Evolutionary conservation across 1,139 yeast genomes (phyloP).

Genomic region (Magnusiomyces sp.): DNA sequence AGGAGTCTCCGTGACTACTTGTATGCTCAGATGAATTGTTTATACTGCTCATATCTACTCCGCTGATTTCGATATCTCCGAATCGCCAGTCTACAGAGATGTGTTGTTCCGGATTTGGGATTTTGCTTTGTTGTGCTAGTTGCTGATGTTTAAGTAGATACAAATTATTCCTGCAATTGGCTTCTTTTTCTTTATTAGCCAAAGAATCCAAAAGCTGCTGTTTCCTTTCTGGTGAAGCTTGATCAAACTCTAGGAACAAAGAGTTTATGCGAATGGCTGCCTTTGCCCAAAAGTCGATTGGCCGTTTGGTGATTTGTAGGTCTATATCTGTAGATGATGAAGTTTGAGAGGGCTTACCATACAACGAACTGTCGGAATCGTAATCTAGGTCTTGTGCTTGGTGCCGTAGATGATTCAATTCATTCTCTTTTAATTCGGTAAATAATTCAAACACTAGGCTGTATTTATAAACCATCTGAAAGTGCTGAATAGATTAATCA

Average conservation of each 20-base stretch:
- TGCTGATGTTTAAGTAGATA: neutral
- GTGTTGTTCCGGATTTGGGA: constrained; percentile 6
- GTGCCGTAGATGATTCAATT: constrained; percentile 4
- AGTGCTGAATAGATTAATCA: too few relatives aligned
- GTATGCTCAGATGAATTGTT: neutral
- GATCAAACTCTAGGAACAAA: neutral
- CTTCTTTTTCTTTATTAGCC: neutral
- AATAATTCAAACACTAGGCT: constrained; percentile 9
- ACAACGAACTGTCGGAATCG: neutral
- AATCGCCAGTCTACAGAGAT: constrained; percentile 22
- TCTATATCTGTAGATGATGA: neutral
- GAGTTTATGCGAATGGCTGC: neutral
- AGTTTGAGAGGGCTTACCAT: neutral
- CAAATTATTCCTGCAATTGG: neutral
- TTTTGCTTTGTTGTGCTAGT: neutral
- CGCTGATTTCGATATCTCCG: constrained; percentile 26
- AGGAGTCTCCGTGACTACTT: neutral
- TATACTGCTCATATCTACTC: constrained; percentile 27
- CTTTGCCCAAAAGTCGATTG: constrained; percentile 6
- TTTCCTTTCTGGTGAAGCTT: neutral
- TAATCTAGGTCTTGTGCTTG: neutral
- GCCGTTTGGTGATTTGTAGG: neutral
- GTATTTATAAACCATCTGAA: constrained; percentile 9
- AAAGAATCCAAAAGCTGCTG: neutral
- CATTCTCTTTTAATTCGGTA: constrained; percentile 1